Base-by-base conservation (phyloP, 2,329 filamentous ascomycete species). In the Cordyceps cicadae region DNA sequence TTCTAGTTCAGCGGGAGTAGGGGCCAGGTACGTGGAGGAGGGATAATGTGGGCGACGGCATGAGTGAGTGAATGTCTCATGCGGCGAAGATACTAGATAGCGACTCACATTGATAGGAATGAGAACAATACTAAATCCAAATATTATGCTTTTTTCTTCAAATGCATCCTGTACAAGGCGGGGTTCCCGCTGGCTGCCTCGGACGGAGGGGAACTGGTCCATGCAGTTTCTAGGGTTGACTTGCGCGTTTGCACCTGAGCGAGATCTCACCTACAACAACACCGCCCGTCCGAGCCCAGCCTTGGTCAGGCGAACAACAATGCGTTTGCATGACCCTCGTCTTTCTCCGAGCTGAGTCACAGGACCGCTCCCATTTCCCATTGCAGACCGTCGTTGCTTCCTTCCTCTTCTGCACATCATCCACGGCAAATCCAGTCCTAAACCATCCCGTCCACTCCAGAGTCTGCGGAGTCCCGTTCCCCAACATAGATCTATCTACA, bases 1-100 rank as follows among this genome's bases (percentile, higher is more conserved):
- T 50, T 61, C 34, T 55, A 46, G 51, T 61, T 60, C 43, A 61
- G 37, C 56, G 49, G 56, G 56, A 59, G 56, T 52, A 53, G 48
- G 26, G 56, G 49, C 34, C n/a, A 52, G 12, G 49, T 34, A 43
- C 19, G 54, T 37, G n/a, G 54, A 61, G 32, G 59, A 34, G 55
- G 32, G 59, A 34, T 55, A 53, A 17, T 49, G 52, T 43, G 52
- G 24, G 32, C 34, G 45, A 17, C 11, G 34, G 26, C 24, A 41
- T 15, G 37, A 54, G 43, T n/a, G 29, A 49, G 24, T 46, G 59
- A 61, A 37, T 24, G 45, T 29, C 32, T 61, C 52, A 61, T 51
- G 59, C 52, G n/a, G 43, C 24, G 49, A 41, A 29, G 52, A 17
- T 46, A 19, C 11, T 55, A 50, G 51, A 15, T 50, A 45, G 51